These are phyloP conservation scores for Sugiyamaella neomexicana DNA, from an alignment of 1,139 yeast genomes.

Conservation along the genomic window DNA sequence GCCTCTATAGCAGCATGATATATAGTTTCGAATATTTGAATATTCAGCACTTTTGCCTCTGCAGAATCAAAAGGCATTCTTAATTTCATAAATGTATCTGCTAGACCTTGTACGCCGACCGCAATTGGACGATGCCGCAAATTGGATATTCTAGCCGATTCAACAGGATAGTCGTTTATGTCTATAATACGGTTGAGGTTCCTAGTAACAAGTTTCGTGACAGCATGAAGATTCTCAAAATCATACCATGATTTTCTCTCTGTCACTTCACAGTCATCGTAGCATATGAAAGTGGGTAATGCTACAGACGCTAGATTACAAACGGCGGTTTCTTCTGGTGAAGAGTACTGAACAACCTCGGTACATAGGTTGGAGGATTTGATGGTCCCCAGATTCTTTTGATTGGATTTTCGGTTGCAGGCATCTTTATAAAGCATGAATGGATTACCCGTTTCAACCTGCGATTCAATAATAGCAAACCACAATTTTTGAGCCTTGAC, in stretches of 20 bases:
- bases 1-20: constrained; percentile 78
- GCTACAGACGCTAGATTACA: constrained; percentile 83
- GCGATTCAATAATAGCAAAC: constrained; percentile 74
- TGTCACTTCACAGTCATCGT: constrained; percentile 32
- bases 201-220: constrained; percentile 60
- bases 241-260: constrained; percentile 47
- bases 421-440: constrained; percentile 81
- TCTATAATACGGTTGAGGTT: constrained; percentile 71
- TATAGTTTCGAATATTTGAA: constrained; percentile 76
- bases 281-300: constrained; percentile 55
- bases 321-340: constrained; percentile 77
- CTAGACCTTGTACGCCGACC: constrained; percentile 77
- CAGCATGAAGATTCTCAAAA: constrained; percentile 59
- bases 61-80: constrained; percentile 67
- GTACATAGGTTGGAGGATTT: constrained; percentile 81
- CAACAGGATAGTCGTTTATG: constrained; percentile 65
- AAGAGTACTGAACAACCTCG: constrained; percentile 77
- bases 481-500: constrained; percentile 75
- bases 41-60: constrained; percentile 59
- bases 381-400: constrained; percentile 74
- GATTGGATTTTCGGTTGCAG: constrained; percentile 72
- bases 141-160: constrained; percentile 61
- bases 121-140: constrained; percentile 72
- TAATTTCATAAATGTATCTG: constrained; percentile 64
- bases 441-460: constrained; percentile 84